phyloP scores from a whole-genome alignment of 2,329 filamentous ascomycete species.

The Zymoseptoria ardabiliae region DNA sequence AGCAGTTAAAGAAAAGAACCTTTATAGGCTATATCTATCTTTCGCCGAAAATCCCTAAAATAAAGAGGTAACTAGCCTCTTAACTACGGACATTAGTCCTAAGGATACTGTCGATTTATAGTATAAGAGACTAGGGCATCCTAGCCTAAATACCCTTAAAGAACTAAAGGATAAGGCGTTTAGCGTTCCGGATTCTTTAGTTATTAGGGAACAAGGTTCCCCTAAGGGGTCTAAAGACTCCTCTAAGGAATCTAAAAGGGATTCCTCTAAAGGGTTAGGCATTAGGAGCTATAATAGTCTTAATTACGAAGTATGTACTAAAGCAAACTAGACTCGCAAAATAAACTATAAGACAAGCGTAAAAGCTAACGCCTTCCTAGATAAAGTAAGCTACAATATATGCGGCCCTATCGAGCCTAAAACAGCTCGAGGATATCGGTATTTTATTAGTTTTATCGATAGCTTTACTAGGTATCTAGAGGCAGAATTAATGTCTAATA shows the following conservation, averaged over 20 bases:
- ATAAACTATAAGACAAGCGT: conserved; percentile 1
- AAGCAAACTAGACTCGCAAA: conserved; percentile 2
- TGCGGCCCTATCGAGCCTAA: conserved; percentile 7
- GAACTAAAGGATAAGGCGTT: too few relatives aligned
- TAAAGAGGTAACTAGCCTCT: background rate
- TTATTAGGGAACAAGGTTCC: too few relatives aligned
- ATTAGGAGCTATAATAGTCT: background rate
- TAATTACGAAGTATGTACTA: conserved; percentile 2
- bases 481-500: conserved; percentile 1
- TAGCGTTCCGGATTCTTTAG: too few relatives aligned
- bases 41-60: background rate
- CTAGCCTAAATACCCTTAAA: conserved; percentile 1
- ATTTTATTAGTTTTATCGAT: conserved; percentile 9
- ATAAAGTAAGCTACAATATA: conserved; percentile 7
- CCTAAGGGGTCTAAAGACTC: too few relatives aligned
- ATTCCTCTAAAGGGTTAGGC: background rate
- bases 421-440: conserved; percentile 1
- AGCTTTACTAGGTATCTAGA: conserved; percentile 7
- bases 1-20: background rate
- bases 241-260: too few relatives aligned
- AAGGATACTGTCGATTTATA: conserved; percentile 1
- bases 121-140: conserved; percentile 7
- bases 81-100: background rate
- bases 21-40: conserved; percentile 6
- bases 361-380: conserved; percentile 4